These are phyloP conservation scores for Zygosaccharomyces pseudobailii DNA, from an alignment of 1,139 yeast species.

Conservation along the genomic window DNA sequence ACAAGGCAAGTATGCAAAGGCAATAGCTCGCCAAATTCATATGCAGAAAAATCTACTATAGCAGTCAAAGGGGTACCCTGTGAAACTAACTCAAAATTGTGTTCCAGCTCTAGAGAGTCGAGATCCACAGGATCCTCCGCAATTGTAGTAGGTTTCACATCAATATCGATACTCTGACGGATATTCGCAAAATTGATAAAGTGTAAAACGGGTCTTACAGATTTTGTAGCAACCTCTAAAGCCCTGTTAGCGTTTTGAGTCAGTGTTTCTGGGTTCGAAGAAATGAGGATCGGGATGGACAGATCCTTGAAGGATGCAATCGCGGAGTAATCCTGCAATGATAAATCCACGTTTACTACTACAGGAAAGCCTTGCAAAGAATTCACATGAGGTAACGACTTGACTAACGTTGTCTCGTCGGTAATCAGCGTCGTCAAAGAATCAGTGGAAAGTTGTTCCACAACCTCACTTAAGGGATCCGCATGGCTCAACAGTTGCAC, in stretches of 20 bases:
- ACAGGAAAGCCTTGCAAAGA: constrained; percentile 43
- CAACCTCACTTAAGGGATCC: constrained; percentile 29
- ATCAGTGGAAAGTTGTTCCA: constrained; percentile 12
- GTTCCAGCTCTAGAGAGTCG: constrained; percentile 12
- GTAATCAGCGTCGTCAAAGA: constrained; percentile 36
- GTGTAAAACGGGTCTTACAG: constrained; percentile 60
- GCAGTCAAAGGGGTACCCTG: constrained; percentile 39
- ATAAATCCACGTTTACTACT: constrained; percentile 58
- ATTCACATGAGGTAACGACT: constrained; percentile 56
- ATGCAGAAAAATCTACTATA: constrained; percentile 58
- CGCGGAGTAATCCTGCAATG: constrained; percentile 55
- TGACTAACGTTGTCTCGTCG: constrained; percentile 50
- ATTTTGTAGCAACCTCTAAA: constrained; percentile 48
- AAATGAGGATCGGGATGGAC: constrained; percentile 57
- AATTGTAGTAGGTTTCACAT: constrained; percentile 32
- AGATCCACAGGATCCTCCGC: constrained; percentile 30
- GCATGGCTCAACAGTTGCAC: constrained; percentile 21
- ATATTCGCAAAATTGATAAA: constrained; percentile 41
- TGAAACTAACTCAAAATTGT: constrained; percentile 11
- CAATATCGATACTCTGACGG: not conserved
- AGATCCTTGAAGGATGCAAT: constrained; percentile 70
- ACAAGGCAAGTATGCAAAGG: constrained; percentile 47
- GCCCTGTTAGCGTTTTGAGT: constrained; percentile 48
- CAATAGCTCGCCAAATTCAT: constrained; percentile 44
- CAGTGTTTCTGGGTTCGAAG: constrained; percentile 54